Evolutionary conservation across 1,139 yeast species (phyloP).

Genomic region (Suhomyces guaymorum): DNA sequence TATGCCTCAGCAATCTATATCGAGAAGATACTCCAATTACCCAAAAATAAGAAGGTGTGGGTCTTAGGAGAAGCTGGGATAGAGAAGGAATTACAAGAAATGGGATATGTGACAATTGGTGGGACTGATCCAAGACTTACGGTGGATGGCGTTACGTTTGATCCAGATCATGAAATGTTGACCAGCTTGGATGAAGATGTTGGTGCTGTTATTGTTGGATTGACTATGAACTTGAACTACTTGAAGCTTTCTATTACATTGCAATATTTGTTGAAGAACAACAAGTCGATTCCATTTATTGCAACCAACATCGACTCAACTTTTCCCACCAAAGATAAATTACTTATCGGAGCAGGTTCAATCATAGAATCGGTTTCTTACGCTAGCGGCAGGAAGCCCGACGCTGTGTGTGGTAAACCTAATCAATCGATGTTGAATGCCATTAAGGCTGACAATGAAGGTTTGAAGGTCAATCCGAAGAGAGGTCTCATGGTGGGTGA

Average conservation of each 20-base stretch:
- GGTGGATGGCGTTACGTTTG: conserved; percentile 34
- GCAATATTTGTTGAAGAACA: conserved; percentile 65
- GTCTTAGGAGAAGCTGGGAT: conserved; percentile 50
- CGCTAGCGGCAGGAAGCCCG: conserved; percentile 70
- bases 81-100: conserved; percentile 42
- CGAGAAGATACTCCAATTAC: conserved; percentile 68
- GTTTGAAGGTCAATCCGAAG: conserved; percentile 50
- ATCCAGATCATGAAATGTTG: conserved; percentile 35
- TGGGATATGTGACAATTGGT: conserved; percentile 46
- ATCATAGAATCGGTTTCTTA: conserved; percentile 77
- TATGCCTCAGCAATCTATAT: conserved; percentile 90
- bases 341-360: conserved; percentile 94
- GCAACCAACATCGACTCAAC: conserved; percentile 98
- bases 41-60: conserved; percentile 60
- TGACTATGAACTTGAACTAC: conserved; percentile 75
- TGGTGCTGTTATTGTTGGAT: conserved; percentile 88
- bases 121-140: conserved; percentile 39
- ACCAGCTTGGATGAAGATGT: conserved; percentile 64
- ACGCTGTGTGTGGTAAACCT: conserved; percentile 86
- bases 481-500: conserved; percentile 94
- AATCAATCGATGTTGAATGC: conserved; percentile 88
- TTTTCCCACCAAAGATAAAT: conserved; percentile 82
- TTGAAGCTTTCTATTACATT: conserved; percentile 78
- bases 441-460: conserved; percentile 65
- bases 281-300: conserved; percentile 70